These are phyloP conservation scores for Fraxinus platypoda DNA, from an alignment of 305 asterid genomes.

Conservation along the genomic window DNA sequence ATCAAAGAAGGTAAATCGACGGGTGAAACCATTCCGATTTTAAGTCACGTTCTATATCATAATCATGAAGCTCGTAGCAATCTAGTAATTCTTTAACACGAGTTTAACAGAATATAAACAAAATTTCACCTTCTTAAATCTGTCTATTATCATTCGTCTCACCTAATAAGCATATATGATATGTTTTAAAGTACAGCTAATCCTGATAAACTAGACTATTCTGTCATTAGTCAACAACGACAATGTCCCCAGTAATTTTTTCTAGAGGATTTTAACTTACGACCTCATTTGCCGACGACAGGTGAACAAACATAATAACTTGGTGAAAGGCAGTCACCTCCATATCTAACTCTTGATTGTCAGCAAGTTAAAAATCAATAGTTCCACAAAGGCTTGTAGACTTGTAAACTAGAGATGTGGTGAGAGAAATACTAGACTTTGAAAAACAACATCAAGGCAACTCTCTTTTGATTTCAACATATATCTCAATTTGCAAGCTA, in stretches of 20 bases:
- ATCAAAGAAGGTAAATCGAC: constrained; percentile 8
- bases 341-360: background rate
- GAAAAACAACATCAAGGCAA: background rate
- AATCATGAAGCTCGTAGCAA: background rate
- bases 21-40: background rate
- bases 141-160: background rate
- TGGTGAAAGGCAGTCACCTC: background rate
- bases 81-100: background rate
- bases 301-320: background rate
- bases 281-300: background rate
- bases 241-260: background rate
- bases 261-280: background rate
- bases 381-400: background rate
- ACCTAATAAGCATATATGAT: background rate
- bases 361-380: background rate
- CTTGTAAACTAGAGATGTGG: background rate
- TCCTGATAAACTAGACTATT: background rate
- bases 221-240: background rate
- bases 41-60: background rate
- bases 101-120: background rate
- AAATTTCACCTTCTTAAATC: background rate
- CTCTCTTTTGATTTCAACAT: background rate
- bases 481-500: background rate
- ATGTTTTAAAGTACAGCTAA: background rate
- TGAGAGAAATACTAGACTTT: background rate